Evolutionary conservation across 140 eudicot genomes (phyloP).

Genomic region (Ambrosia hybrid): DNA sequence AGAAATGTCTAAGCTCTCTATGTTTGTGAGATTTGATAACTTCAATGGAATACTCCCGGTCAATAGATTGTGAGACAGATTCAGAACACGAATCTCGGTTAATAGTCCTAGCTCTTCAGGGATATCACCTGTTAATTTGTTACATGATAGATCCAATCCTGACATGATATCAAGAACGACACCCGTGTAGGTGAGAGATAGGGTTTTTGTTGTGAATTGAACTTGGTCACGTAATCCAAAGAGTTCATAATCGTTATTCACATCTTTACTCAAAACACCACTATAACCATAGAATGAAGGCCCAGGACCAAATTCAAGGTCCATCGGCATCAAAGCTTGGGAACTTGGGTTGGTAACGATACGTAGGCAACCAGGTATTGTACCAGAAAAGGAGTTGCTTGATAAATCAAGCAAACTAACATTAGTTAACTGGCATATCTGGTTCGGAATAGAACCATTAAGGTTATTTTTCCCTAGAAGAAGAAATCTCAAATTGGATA

Average conservation of each 20-base stretch:
- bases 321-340: not conserved
- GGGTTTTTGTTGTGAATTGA: slow-evolving; percentile 26
- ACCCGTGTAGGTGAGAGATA: slow-evolving; percentile 19
- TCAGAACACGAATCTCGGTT: slow-evolving; percentile 1
- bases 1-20: slow-evolving; percentile 5
- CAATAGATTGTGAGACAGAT: slow-evolving; percentile 31
- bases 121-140: slow-evolving; percentile 28
- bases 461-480: slow-evolving; percentile 20
- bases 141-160: slow-evolving; percentile 15
- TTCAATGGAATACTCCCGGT: slow-evolving; percentile 19
- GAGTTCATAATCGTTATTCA: too few species aligned
- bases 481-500: slow-evolving; percentile 24
- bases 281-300: too few species aligned
- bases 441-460: slow-evolving; percentile 29
- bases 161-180: slow-evolving; percentile 12
- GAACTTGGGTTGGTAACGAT: not conserved
- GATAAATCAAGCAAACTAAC: slow-evolving; percentile 31
- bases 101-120: slow-evolving; percentile 28
- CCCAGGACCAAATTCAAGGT: too few species aligned
- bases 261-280: too few species aligned
- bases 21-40: slow-evolving; percentile 16
- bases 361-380: slow-evolving; percentile 34
- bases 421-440: slow-evolving; percentile 17
- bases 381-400: slow-evolving; percentile 14
- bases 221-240: slow-evolving; percentile 8